Conservation (phyloP, 2,329 filamentous ascomycete genomes). For the Colletotrichum sp. region DNA sequence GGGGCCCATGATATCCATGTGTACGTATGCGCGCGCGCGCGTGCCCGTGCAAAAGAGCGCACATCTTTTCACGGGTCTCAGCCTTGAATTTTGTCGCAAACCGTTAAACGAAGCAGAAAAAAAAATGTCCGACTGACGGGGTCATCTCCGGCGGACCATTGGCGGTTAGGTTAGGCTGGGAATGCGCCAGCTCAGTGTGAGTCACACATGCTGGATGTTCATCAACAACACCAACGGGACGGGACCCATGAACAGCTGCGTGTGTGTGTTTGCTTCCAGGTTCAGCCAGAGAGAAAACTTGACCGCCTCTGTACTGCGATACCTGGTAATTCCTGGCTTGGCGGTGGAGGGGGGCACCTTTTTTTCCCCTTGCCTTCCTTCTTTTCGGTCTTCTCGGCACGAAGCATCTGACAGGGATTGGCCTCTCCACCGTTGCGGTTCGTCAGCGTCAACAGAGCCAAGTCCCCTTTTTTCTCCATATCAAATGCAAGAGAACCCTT, state of each 20-base stretch:
- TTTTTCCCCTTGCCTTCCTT: background rate
- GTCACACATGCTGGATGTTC: background rate
- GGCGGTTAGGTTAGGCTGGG: background rate
- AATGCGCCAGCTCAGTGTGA: conserved; percentile 10
- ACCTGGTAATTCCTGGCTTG: background rate
- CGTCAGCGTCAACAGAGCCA: conserved; percentile 1
- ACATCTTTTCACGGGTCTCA: background rate
- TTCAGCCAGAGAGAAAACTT: background rate
- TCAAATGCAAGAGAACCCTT: background rate
- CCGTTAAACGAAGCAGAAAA: background rate
- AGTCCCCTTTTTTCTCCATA: background rate
- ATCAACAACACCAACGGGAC: background rate
- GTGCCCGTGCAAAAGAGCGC: background rate
- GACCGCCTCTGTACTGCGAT: conserved; percentile 8
- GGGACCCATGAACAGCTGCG: background rate
- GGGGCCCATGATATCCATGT: background rate
- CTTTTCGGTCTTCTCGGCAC: conserved; percentile 6
- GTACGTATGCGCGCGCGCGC: background rate
- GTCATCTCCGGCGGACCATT: background rate
- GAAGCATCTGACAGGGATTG: background rate
- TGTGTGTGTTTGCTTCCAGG: background rate
- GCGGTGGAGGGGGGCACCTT: background rate
- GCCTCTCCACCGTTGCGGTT: background rate
- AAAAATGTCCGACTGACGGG: background rate
- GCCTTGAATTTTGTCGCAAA: background rate